These are phyloP conservation scores for Aureococcus anophagefferens DNA, from an alignment of 108 stramenopile species.

Conservation along the genomic window DNA sequence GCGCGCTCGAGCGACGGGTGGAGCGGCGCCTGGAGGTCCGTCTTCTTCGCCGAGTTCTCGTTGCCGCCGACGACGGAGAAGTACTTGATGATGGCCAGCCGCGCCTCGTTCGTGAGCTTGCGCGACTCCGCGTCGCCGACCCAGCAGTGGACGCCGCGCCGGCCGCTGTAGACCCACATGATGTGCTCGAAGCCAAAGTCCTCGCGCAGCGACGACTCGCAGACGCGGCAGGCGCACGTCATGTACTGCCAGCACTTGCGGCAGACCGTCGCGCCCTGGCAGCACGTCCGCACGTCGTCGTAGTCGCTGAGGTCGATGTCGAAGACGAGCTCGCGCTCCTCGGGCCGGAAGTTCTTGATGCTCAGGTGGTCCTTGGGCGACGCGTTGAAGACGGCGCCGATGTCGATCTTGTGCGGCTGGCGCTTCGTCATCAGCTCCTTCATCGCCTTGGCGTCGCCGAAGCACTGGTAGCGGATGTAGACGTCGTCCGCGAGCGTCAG, in stretches of 20 bases:
- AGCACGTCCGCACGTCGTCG: conserved; percentile 92
- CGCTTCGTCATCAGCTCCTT: conserved; percentile 42
- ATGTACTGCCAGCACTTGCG: conserved; percentile 87
- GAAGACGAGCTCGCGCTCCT: conserved; percentile 93
- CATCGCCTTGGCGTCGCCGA: conserved; percentile 55
- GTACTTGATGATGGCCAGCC: conserved; percentile 86
- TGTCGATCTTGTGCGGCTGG: conserved; percentile 97
- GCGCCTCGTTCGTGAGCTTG: conserved; percentile 74
- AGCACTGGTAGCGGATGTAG: conserved; percentile 84
- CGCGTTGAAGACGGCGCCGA: conserved; percentile 92
- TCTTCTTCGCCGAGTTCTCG: conserved; percentile 46
- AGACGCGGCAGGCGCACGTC: conserved; percentile 84
- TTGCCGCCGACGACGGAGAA: conserved; percentile 66
- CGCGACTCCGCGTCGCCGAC: conserved; percentile 85
- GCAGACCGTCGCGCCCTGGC: conserved; percentile 42
- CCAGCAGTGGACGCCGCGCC: conserved; percentile 99
- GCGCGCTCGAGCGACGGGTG: conserved; percentile 84
- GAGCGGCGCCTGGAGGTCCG: conserved; percentile 51
- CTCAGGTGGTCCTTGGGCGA: conserved; percentile 69
- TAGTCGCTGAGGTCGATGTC: conserved; percentile 99
- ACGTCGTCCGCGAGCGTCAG: conserved; percentile 36
- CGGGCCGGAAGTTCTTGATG: conserved; percentile 62
- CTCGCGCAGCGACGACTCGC: conserved; percentile 57
- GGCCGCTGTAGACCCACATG: conserved; percentile 95
- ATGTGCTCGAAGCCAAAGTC: conserved; percentile 96